Evolutionary conservation across 495 filamentous ascomycete genomes (phyloP).

Genomic region (Podospora comata): DNA sequence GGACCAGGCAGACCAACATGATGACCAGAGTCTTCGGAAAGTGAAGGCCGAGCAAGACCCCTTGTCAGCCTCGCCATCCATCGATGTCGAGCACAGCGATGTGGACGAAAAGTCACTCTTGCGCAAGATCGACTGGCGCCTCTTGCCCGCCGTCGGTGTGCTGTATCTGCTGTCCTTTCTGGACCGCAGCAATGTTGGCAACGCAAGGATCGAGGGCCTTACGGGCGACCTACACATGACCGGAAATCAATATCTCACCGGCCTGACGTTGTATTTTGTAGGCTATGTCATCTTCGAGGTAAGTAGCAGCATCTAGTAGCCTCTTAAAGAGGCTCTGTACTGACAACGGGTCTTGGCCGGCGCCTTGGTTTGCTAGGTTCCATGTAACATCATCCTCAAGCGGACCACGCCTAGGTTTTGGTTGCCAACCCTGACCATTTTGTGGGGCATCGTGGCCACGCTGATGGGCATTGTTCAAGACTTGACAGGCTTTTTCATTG

Average conservation of each 20-base stretch:
- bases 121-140: conserved; percentile 60
- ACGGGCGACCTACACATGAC: conserved; percentile 62
- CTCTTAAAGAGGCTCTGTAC: neutral
- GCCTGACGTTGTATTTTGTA: conserved; percentile 71
- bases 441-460: conserved; percentile 63
- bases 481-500: conserved; percentile 59
- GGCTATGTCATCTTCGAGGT: conserved; percentile 62
- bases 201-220: conserved; percentile 60
- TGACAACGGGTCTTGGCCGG: neutral
- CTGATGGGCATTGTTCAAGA: conserved; percentile 67
- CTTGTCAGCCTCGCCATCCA: conserved; percentile 23
- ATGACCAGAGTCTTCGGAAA: conserved; percentile 9
- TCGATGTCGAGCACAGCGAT: conserved; percentile 16
- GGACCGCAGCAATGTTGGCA: conserved; percentile 67
- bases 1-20: neutral
- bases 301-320: neutral
- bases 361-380: conserved; percentile 43
- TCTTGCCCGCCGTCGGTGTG: conserved; percentile 65
- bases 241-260: conserved; percentile 68
- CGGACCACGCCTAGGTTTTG: conserved; percentile 63
- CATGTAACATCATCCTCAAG: conserved; percentile 72
- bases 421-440: conserved; percentile 43
- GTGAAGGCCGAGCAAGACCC: conserved; percentile 14
- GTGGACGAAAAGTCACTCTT: conserved; percentile 62
- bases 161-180: conserved; percentile 72